A percentile compares a stretch with the other conserved stretches of the same genome.
Evolutionary conservation across 2,329 filamentous ascomycete genomes (phyloP).

Genomic region (Botrytis pseudocinerea): DNA sequence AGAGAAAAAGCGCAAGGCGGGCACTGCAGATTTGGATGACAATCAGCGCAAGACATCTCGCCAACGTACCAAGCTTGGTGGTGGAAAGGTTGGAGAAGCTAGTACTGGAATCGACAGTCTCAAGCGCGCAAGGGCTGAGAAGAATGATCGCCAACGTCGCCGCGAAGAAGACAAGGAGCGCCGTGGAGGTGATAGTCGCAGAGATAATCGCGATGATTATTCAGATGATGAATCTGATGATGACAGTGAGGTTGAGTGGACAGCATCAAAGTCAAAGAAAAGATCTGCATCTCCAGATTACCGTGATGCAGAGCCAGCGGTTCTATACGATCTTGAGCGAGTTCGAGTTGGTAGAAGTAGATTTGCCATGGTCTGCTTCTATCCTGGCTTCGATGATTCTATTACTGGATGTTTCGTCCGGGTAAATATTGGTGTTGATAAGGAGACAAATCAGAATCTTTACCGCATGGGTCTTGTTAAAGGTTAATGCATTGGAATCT

Average conservation of each 20-base stretch:
- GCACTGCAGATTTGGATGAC: constrained; percentile 76
- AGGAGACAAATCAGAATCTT: constrained; percentile 68
- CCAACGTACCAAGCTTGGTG: constrained; percentile 66
- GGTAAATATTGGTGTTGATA: constrained; percentile 77
- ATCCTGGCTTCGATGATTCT: constrained; percentile 80
- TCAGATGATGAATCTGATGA: constrained; percentile 65
- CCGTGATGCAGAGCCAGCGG: constrained; percentile 63
- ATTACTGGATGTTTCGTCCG: constrained; percentile 84
- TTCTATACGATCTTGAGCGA: constrained; percentile 79
- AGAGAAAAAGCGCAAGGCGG: constrained; percentile 74
- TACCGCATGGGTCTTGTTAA: constrained; percentile 92
- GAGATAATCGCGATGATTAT: constrained; percentile 51
- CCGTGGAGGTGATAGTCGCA: constrained; percentile 46
- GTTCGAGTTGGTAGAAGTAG: constrained; percentile 80
- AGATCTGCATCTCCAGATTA: constrained; percentile 47
- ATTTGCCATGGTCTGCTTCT: constrained; percentile 90
- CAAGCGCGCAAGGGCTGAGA: constrained; percentile 62
- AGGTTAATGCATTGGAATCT: constrained; percentile 50
- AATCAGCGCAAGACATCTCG: constrained; percentile 71
- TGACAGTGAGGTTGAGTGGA: constrained; percentile 80
- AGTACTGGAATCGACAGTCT: constrained; percentile 72
- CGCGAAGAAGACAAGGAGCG: constrained; percentile 62
- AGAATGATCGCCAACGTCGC: constrained; percentile 63
- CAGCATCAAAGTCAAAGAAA: constrained; percentile 54
- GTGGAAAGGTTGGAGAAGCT: constrained; percentile 66